Evolutionary conservation across 805 yeast species (phyloP).

Genomic region (Metschnikowia sp.): DNA sequence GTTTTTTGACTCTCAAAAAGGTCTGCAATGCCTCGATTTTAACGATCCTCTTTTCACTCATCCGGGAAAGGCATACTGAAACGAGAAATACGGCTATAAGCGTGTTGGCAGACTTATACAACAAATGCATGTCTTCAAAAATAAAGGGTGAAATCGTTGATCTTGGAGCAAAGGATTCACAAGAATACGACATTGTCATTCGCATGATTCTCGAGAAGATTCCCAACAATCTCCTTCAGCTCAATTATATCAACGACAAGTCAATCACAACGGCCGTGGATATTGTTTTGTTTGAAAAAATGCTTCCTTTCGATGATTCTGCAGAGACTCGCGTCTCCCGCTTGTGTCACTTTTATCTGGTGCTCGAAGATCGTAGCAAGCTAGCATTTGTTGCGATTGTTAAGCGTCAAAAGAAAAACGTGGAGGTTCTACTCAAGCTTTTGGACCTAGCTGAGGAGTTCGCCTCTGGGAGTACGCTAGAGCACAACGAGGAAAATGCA

Average conservation of each 20-base stretch:
- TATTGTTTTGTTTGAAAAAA: slow-evolving; percentile 50
- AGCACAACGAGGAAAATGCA: slow-evolving; percentile 21
- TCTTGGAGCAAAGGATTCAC: slow-evolving; percentile 26
- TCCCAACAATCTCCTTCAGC: slow-evolving; percentile 62
- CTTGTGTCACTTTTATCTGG: slow-evolving; percentile 45
- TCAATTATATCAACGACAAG: slow-evolving; percentile 71
- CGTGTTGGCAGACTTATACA: slow-evolving; percentile 53
- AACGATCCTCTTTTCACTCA: slow-evolving; percentile 54
- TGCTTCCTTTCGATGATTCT: slow-evolving; percentile 53
- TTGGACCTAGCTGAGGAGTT: slow-evolving; percentile 48
- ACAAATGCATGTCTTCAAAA: slow-evolving; percentile 36
- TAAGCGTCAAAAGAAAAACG: slow-evolving; percentile 61
- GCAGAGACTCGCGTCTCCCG: slow-evolving; percentile 49
- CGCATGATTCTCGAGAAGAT: slow-evolving; percentile 42
- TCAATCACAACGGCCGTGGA: slow-evolving; percentile 67
- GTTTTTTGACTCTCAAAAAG: slow-evolving; percentile 44
- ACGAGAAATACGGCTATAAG: slow-evolving; percentile 60
- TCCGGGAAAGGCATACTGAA: slow-evolving; percentile 66
- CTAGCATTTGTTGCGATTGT: slow-evolving; percentile 67
- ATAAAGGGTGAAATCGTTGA: slow-evolving; percentile 21
- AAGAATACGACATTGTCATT: slow-evolving; percentile 26
- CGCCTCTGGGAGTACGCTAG: slow-evolving; percentile 18
- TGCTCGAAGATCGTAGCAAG: slow-evolving; percentile 54
- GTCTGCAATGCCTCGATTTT: slow-evolving; percentile 48
- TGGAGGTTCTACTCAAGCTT: slow-evolving; percentile 49